Base-by-base conservation (phyloP, 129 eudicot genomes). In the Flaveria trinervia region DNA sequence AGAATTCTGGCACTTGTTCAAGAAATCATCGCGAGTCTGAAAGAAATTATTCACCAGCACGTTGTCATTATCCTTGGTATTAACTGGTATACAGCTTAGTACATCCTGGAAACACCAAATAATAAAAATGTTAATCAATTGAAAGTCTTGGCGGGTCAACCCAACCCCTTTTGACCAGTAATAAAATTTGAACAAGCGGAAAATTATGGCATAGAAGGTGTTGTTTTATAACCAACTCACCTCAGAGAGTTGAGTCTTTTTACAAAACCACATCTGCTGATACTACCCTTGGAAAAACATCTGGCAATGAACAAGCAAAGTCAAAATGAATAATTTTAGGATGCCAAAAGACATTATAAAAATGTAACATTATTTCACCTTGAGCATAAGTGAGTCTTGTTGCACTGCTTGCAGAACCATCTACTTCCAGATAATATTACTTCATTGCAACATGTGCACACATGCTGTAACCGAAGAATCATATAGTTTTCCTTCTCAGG, bases 341-440 rank as follows among this genome's bases (percentile, higher is more conserved):
- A 71, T 28, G 75, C 49, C 18, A 33, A 16, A 33, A 30, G 28
- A n/a, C 22, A 41, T 20, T 48, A 18, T 3, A 50, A 43, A 28
- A 33, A 52, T 20, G 65, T 33, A 51, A 16, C 33, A 76, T 64
- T 15, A 41, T 10, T 17, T 64, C 79, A 88, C 97, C 93, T 81
- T 79, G 84, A 65, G 68, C 97, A 92, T 23, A 92, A 56, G 46
- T 87, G 89, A 64, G 79, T 80, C 57, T 85, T 82, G 76, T 86
- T 85, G 89, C 96, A 92, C 59, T 82, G 75, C 28, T 28, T 73
- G 82, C 96, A 92, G 83, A 33, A 73, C 97, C 96, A 89, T 68
- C 89, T 76, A 28, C 79, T 69, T 64, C 91, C 91, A 11, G 89
- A 84, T 66, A 87, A 30, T 69, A 92, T 84, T 14, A 77, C 84